Percentiles rank a stretch among this genome's conserved stretches.
Conservation (phyloP, 208 protist species). For the Leishmania tarentolae region DNA sequence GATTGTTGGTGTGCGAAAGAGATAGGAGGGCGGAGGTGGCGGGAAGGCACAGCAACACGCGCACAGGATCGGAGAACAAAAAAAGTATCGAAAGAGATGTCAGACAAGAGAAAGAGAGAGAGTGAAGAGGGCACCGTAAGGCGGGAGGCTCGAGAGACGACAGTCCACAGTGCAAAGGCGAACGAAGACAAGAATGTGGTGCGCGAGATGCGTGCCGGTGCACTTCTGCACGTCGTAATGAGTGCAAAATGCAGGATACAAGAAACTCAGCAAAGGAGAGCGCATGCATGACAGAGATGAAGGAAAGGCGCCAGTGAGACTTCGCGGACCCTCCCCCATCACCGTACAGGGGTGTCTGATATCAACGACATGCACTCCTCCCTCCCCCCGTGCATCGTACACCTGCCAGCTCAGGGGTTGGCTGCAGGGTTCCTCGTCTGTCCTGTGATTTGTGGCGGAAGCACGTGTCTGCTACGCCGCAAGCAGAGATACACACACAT, state of each 20-base stretch:
- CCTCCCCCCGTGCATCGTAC: background rate
- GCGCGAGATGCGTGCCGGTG: too few relatives aligned
- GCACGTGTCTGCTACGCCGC: background rate
- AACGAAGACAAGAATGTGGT: background rate
- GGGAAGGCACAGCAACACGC: background rate
- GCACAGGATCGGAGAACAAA: background rate
- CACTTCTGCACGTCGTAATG: too few relatives aligned
- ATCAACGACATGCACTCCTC: background rate
- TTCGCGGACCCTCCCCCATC: background rate
- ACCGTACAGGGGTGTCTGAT: background rate
- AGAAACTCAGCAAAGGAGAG: background rate
- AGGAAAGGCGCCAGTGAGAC: background rate
- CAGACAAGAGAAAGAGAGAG: background rate
- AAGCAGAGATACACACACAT: background rate
- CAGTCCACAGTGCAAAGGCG: background rate
- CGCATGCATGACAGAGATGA: background rate
- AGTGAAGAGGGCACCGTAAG: background rate
- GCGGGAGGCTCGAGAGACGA: background rate
- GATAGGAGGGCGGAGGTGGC: background rate
- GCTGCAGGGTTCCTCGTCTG: background rate
- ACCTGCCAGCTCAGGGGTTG: background rate
- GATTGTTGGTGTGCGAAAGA: background rate
- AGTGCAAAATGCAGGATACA: too few relatives aligned
- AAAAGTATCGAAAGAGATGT: background rate
- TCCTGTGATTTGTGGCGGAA: background rate